Evolutionary conservation across 2,329 filamentous ascomycete species (phyloP).

Genomic region (Esteya vermicola): DNA sequence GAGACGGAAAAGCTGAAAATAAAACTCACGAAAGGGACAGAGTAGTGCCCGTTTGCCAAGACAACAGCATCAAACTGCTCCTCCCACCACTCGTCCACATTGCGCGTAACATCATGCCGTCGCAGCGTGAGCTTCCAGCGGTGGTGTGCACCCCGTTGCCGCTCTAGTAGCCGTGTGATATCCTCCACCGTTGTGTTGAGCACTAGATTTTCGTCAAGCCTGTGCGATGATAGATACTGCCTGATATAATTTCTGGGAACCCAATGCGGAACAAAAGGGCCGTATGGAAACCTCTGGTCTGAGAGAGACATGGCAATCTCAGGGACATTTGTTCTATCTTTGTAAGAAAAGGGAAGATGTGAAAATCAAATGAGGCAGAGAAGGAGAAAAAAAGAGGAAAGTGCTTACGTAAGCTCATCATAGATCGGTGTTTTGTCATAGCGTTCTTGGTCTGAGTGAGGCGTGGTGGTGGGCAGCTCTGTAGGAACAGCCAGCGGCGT

Average conservation of each 20-base stretch:
- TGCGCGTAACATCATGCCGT: conserved; percentile 22
- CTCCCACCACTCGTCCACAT: conserved; percentile 45
- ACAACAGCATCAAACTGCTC: conserved; percentile 46
- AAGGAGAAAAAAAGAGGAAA: not conserved
- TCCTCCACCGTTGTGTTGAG: conserved; percentile 36
- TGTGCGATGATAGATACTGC: conserved; percentile 37
- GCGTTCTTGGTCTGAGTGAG: conserved; percentile 5
- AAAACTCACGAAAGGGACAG: conserved; percentile 39
- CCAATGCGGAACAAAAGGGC: conserved; percentile 40
- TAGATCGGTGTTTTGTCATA: conserved; percentile 8
- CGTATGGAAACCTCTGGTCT: conserved; percentile 48
- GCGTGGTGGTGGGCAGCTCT: conserved; percentile 1
- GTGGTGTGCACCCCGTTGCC: conserved; percentile 15
- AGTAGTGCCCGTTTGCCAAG: conserved; percentile 46
- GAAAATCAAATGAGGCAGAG: too few species aligned
- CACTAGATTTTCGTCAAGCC: conserved; percentile 28
- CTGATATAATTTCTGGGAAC: conserved; percentile 41
- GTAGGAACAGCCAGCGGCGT: conserved; percentile 4
- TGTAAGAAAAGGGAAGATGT: too few species aligned
- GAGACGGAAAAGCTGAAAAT: too few species aligned
- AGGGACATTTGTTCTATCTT: conserved; percentile 36
- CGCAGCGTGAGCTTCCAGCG: conserved; percentile 42
- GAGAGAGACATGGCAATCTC: conserved; percentile 35
- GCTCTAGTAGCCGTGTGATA: conserved; percentile 27
- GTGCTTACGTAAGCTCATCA: conserved; percentile 6